Evolutionary conservation across 306 rosid species (phyloP), one percentile per base, ranked within the genome.

Genomic region (Pachyrhizus erosus): DNA sequence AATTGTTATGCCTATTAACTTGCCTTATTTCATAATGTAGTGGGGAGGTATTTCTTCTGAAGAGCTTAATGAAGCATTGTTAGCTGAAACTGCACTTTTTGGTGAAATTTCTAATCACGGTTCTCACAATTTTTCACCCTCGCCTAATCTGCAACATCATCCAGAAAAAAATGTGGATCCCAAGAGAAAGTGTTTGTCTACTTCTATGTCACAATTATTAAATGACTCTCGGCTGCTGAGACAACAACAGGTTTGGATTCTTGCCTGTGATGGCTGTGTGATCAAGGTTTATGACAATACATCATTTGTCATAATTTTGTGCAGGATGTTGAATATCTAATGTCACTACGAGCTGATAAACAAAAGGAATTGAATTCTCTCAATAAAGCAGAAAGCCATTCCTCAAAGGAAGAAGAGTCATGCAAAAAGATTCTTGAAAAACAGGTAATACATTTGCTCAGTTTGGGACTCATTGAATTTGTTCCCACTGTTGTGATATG

Each of bases 11-110:
- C 71, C 21, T 82, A 39, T 80, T 58, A 14, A 31, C 26, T 77
- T 54, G 34, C 81, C 18, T 75, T 82, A 23, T 78, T 83, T 83
- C 62, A 52, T 57, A 75, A 87, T 86, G 83, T 85, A 94, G 97
- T 89, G 92, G 91, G 93, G 87, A 43, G 89, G 79, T 87, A 86
- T 91, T 61, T 88, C 96, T 85, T 78, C 90, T 8, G 89, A 91
- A 43, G 98, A 94, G 92, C 86, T 92, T 58, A 84, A 88, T 48
- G 94, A 92, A 80, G 92, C 97, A 51, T 66, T 90, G 76, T 52
- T 88, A 89, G 87, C 90, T 61, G 98, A 94, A 84, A 75, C 57
- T 82, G 89, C 93, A 37, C 78, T 90, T 84, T 91, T 85, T 77
- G 87, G 91, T 64, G 73, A 76, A 81, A 83, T 7, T 34, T 70